phyloP scores from a whole-genome alignment of 2,329 filamentous ascomycete species.

The Anthostomella pinea region DNA sequence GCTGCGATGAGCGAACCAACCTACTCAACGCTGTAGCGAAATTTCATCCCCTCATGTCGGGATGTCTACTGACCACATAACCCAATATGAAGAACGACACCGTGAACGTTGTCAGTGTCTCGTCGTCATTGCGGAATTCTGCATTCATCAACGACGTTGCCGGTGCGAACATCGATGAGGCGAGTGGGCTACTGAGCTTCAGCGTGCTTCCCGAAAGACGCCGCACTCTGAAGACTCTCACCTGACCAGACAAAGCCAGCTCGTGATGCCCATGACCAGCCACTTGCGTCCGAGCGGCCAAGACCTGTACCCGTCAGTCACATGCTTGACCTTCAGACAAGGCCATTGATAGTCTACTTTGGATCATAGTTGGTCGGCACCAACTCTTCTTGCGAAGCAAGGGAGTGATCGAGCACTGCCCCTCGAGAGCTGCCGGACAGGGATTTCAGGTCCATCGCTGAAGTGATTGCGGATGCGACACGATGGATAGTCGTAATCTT shows the following conservation, averaged over 20 bases:
- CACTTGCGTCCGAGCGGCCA: conserved; percentile 12
- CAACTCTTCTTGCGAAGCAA: not conserved
- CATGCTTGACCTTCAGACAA: conserved; percentile 1
- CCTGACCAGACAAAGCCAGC: conserved; percentile 15
- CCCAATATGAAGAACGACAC: conserved; percentile 17
- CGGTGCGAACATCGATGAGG: conserved; percentile 15
- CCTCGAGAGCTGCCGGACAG: not conserved
- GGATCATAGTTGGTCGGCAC: not conserved
- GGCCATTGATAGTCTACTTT: not conserved
- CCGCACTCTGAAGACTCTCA: conserved; percentile 5
- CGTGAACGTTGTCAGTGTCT: conserved; percentile 12
- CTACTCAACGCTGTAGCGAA: conserved; percentile 1
- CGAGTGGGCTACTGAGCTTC: conserved; percentile 8
- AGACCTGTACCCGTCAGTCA: conserved; percentile 10
- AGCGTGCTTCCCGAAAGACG: conserved; percentile 5
- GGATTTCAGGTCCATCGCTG: not conserved
- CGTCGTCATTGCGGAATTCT: conserved; percentile 11
- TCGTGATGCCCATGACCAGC: conserved; percentile 7
- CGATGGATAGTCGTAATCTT: conserved; percentile 1
- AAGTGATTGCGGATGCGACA: not conserved
- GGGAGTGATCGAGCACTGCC: not conserved
- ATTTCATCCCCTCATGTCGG: not conserved
- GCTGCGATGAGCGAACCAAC: conserved; percentile 13
- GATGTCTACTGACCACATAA: conserved; percentile 10
- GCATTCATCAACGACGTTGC: conserved; percentile 10